Evolutionary conservation across 176 grass and related monocot species (phyloP), one percentile per base, ranked within the genome.

Genomic region (Tuctoria greenei): DNA sequence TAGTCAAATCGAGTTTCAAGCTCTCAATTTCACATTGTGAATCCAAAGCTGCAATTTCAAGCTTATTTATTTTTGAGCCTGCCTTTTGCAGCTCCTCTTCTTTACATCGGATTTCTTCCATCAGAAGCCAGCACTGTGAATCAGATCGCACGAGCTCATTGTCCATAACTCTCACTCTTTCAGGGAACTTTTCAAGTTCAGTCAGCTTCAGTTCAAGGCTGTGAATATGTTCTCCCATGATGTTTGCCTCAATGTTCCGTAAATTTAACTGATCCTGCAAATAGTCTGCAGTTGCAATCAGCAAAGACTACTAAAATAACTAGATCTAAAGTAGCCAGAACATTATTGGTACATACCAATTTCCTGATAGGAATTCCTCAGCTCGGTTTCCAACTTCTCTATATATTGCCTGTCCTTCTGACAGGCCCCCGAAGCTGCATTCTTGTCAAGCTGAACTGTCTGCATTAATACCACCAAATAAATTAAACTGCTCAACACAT

Each of bases 21-120:
- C 91, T 92, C 84, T 98, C 95, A 67, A 93, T 84, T 87, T 98
- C 95, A 66, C 95, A 98, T 79, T 94, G 95, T 16, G 82, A 92
- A 87, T 98, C 95, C 75, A 98, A 82, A 86, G 76, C 64, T 71
- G 61, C 18, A 66, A 27, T 85, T 77, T 98, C 91, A 60, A 93
- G 89, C 47, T 86, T 93, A 64, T 94, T 74, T 89, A 93, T 85
- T 81, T 90, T 82, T 71, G 81, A 78, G 23, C 61, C 68, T 75
- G 91, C 88, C 52, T 90, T 94, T 66, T 83, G 67, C 72, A 90
- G 65, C 36, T 94, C 84, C 49, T 93, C 88, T 67, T 93, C 86
- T 83, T 89, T 93, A 64, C 75, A 68, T 81, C 82, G 81, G 35
- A 94, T 76, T 79, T 98, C 91, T 44, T 83, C 80, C 78, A 93